Evolutionary conservation across 2,329 filamentous ascomycete genomes (phyloP).

Genomic region (Talaromyces sp.): DNA sequence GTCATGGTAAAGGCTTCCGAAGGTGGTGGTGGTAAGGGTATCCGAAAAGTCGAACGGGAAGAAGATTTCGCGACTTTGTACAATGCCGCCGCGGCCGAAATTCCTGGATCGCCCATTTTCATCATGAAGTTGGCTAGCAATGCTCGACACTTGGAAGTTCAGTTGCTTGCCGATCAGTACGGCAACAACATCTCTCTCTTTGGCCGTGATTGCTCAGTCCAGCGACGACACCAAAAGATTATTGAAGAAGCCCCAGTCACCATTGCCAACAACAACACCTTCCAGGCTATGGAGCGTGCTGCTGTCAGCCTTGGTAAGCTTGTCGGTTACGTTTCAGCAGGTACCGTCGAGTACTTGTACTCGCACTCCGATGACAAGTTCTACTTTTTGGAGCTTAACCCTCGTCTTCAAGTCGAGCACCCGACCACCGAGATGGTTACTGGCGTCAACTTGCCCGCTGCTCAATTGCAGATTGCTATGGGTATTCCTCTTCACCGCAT

Average conservation of each 20-base stretch:
- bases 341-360: slow-evolving; percentile 98
- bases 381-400: slow-evolving; percentile 98
- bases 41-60: slow-evolving; percentile 86
- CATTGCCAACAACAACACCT: slow-evolving; percentile 83
- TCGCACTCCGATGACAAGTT: slow-evolving; percentile 98
- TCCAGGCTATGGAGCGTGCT: slow-evolving; percentile 94
- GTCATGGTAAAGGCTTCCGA: slow-evolving; percentile 99
- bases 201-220: slow-evolving; percentile 96
- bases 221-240: slow-evolving; percentile 98
- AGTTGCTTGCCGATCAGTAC: slow-evolving; percentile 96
- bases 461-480: slow-evolving; percentile 98
- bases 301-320: slow-evolving; percentile 90
- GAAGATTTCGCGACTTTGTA: slow-evolving; percentile 84
- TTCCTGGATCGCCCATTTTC: slow-evolving; percentile 98
- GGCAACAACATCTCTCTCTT: slow-evolving; percentile 99
- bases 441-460: slow-evolving; percentile 93
- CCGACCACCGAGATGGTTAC: slow-evolving; percentile 99
- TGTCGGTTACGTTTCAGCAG: slow-evolving; percentile 96
- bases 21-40: slow-evolving; percentile 98
- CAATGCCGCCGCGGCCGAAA: slow-evolving; percentile 94
- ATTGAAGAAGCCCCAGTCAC: slow-evolving; percentile 98
- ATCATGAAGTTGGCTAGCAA: slow-evolving; percentile 99
- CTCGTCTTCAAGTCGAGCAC: slow-evolving; percentile 98
- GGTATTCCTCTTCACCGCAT: slow-evolving; percentile 94
- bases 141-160: slow-evolving; percentile 93